Base-by-base conservation (phyloP, 139 green algal genomes). In the Chlorella ohadii region DNA sequence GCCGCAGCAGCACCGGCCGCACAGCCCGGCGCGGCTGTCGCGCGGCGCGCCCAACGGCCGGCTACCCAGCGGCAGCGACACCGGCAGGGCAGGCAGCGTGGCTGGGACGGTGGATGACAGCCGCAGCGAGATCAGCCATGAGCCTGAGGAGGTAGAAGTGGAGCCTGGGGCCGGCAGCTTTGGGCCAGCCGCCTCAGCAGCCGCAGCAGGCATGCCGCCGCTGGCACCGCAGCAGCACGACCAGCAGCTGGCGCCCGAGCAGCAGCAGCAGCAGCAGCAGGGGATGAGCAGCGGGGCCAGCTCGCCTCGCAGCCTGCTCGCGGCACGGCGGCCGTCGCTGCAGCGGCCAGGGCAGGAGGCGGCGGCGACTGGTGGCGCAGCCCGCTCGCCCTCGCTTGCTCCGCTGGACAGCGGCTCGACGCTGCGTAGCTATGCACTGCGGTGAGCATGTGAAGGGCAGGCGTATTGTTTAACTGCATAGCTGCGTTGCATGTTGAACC, bases 351-450 rank as follows among this genome's bases (percentile, higher is more conserved):
- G 71, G 16, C 39, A 79, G 79, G 79, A 68, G 38, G 36, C 36
- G 19, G 70, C 51, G 0, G 66, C 15, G 9, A 3, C 68, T 27
- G 38, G 51, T 25, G 38, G 7, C 16, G 25, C 68, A 22, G 31
- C 73, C 1, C 73, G 73, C 51, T 79, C 73, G 22, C 73, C 75
- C 13, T 31, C 61, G 2, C 77, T 59, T 31, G 31, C 39, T 4
- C 27, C 34, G 27, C n/a, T n/a, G n/a, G 61, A 61, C 28, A 64
- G 61, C 77, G 38, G 38, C 17, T 63, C 61, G 4, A 31, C 39
- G 9, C 61, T 87, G 38, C 83, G 84, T 36, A 88, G 64, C 75
- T 88, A 59, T 64, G 76, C 65, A 23, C 65, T 88, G 25, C 34
- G 80, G 75, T 81, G 31, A 23, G 73, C 16, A 51, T 9, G 44